Evolutionary conservation across 2,329 filamentous ascomycete species (phyloP).

Genomic region (Ascochyta rabiei): DNA sequence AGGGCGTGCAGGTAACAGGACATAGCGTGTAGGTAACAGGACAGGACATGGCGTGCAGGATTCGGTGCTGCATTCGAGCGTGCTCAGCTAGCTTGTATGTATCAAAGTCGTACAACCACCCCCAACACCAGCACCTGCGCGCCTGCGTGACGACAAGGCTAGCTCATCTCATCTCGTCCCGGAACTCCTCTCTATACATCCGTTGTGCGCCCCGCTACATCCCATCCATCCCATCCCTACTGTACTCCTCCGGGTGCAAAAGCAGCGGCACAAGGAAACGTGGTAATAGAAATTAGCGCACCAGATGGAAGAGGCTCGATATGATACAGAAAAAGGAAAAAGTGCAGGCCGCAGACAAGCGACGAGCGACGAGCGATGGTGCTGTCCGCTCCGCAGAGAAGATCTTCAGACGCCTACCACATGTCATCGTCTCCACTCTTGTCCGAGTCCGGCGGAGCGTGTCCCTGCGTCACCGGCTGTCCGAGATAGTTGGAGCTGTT

Average conservation of each 20-base stretch:
- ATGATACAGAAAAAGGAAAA: slow-evolving; percentile 7
- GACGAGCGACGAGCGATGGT: neutral
- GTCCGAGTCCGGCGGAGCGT: slow-evolving; percentile 39
- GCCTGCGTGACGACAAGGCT: no score
- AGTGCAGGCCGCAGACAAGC: slow-evolving; percentile 4
- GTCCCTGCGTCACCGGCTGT: slow-evolving; percentile 29
- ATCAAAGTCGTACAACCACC: no score
- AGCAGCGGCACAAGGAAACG: slow-evolving; percentile 1
- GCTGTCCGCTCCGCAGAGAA: slow-evolving; percentile 10
- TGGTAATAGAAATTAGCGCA: slow-evolving; percentile 14
- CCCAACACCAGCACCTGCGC: no score
- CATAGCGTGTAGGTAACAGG: no score
- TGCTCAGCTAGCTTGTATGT: no score
- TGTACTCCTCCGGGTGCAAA: slow-evolving; percentile 6
- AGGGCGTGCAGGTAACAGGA: no score
- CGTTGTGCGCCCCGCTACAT: no score
- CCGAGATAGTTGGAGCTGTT: slow-evolving; percentile 47
- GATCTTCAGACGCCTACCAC: slow-evolving; percentile 36
- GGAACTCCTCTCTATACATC: no score
- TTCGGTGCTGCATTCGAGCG: no score
- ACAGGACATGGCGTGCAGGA: no score
- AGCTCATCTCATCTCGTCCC: no score
- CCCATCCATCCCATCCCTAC: neutral
- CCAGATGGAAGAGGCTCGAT: slow-evolving; percentile 6
- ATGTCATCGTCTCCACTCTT: slow-evolving; percentile 46